phyloP scores from a whole-genome alignment of 345 rosid species.

The Orychophragmus violaceus region DNA sequence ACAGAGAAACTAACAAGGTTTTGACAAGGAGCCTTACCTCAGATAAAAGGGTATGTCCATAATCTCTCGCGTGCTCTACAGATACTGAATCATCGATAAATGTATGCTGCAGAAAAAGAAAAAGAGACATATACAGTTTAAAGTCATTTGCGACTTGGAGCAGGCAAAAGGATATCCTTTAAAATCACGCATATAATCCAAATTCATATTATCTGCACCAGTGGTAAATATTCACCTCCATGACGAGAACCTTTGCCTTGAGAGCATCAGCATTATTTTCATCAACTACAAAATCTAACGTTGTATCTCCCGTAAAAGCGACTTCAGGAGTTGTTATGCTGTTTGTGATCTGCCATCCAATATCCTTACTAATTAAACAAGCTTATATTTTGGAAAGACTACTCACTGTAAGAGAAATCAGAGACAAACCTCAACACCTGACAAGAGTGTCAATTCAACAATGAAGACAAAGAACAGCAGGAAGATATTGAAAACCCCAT shows the following conservation, averaged over 20 bases:
- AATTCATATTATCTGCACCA: constrained; percentile 10
- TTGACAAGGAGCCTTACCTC: constrained; percentile 14
- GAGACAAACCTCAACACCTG: constrained; percentile 73
- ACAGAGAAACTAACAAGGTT: background rate
- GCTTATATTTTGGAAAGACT: background rate
- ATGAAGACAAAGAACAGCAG: background rate
- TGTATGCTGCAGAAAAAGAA: constrained; percentile 54
- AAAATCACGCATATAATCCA: background rate
- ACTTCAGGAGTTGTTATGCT: constrained; percentile 60
- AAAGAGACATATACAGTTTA: background rate
- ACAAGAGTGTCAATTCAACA: constrained; percentile 8
- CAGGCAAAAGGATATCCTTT: background rate
- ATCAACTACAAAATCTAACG: constrained; percentile 62
- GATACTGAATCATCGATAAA: constrained; percentile 57
- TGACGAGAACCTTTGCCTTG: no score
- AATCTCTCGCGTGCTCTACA: constrained; percentile 80
- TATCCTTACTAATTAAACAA: constrained; percentile 7
- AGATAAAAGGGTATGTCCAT: no score
- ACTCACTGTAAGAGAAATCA: background rate
- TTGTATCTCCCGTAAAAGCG: constrained; percentile 95
- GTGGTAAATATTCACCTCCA: constrained; percentile 57
- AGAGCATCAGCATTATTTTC: no score
- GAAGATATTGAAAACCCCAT: background rate
- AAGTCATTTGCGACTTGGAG: background rate
- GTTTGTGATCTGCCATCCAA: no score